Evolutionary conservation across 495 filamentous ascomycete species (phyloP).

Genomic region (Hypoxylon fuscum): DNA sequence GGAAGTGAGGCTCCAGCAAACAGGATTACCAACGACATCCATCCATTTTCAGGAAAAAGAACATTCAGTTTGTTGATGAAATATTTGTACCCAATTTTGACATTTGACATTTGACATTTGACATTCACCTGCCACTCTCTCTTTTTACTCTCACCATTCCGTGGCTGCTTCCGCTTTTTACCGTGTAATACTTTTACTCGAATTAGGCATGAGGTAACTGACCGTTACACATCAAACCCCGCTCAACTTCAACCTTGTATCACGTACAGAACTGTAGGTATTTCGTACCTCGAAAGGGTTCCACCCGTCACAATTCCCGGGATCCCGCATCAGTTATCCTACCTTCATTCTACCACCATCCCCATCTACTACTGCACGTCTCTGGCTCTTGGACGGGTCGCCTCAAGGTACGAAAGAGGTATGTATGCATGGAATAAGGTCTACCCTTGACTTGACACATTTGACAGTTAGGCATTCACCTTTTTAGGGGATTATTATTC

Average conservation of each 20-base stretch:
- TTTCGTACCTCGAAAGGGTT: conserved; percentile 26
- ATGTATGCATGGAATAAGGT: conserved; percentile 32
- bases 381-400: conserved; percentile 1
- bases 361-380: conserved; percentile 8
- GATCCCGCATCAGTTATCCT: conserved; percentile 33
- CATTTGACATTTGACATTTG: no score
- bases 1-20: no score
- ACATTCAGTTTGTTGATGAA: no score
- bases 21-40: no score
- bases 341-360: not conserved
- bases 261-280: conserved; percentile 18
- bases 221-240: not conserved
- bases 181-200: no score
- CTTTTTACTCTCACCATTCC: no score
- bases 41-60: no score
- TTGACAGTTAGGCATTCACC: conserved; percentile 28
- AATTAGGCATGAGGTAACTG: not conserved
- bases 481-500: not conserved
- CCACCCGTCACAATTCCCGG: conserved; percentile 37
- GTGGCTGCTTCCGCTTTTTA: no score
- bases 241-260: no score
- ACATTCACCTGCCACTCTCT: no score
- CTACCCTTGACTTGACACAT: not conserved
- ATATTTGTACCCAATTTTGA: no score
- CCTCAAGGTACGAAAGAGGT: conserved; percentile 19